These are phyloP conservation scores for Stachybotrys elegans DNA, from an alignment of 2,329 filamentous ascomycete species.

Conservation along the genomic window DNA sequence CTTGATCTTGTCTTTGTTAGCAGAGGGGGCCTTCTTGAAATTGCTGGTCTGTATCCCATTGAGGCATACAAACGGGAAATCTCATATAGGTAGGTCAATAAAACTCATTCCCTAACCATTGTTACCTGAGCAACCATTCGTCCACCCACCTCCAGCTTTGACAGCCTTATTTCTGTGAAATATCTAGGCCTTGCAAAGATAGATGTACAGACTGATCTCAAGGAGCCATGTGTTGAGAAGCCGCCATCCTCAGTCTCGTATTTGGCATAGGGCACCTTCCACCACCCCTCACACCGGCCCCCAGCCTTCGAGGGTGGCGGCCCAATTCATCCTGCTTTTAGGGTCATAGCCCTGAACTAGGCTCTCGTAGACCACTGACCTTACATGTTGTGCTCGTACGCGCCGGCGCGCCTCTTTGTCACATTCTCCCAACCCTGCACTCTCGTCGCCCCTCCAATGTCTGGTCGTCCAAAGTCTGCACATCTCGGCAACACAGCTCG, in stretches of 20 bases:
- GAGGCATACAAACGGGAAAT: too few relatives aligned
- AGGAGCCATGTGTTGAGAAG: constrained; percentile 19
- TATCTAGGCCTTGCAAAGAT: too few relatives aligned
- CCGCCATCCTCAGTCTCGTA: constrained; percentile 19
- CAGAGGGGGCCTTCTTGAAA: too few relatives aligned
- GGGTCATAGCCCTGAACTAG: constrained; percentile 24
- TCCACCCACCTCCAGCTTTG: too few relatives aligned
- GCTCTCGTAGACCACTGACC: not conserved
- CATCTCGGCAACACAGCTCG: not conserved
- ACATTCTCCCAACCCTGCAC: not conserved
- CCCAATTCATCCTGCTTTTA: constrained; percentile 24
- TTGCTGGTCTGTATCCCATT: too few relatives aligned
- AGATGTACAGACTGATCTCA: too few relatives aligned
- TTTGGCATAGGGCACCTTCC: constrained; percentile 11
- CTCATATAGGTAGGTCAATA: too few relatives aligned
- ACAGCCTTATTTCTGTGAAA: too few relatives aligned
- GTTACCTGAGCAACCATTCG: too few relatives aligned
- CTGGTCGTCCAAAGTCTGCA: constrained; percentile 5
- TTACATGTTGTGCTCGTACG: constrained; percentile 12
- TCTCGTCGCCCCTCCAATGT: constrained; percentile 3
- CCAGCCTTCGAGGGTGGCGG: constrained; percentile 13
- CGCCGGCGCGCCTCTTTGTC: not conserved
- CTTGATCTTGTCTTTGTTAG: too few relatives aligned
- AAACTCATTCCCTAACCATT: too few relatives aligned
- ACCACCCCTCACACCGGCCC: constrained; percentile 16